Evolutionary conservation across 2,329 filamentous ascomycete genomes (phyloP), one percentile per base, ranked within the genome.

Genomic region (Acrocalymma vagum): DNA sequence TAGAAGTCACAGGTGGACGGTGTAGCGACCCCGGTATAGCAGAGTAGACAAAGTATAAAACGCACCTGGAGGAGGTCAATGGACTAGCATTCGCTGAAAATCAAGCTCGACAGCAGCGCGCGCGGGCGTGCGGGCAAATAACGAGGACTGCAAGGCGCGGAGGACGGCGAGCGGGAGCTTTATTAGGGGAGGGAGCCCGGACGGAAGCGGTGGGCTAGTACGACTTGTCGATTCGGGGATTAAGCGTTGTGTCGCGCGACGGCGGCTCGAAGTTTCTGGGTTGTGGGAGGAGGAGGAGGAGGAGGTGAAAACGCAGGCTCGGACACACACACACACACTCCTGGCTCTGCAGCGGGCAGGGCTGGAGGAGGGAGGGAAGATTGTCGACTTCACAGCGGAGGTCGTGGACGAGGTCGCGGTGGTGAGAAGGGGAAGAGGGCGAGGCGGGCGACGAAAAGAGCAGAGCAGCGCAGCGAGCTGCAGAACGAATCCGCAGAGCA

Each of bases 371-470:
- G n/a, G n/a, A n/a, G n/a, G 32, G 42, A 30, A 22, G 20, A 40
- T 65, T 46, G 52, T 54, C 61, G 61, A 65, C 62, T 58, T 60
- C 58, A 58, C 60, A 58, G 56, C 53, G 57, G 55, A 57, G 37
- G 60, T 51, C 54, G 58, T 56, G 52, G 47, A 45, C 42, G 44
- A n/a, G n/a, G n/a, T n/a, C n/a, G n/a, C n/a, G n/a, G n/a, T 42
- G 47, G 22, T 15, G 44, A 45, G 34, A 24, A 38, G 46, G 38
- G 32, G 41, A 36, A 39, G 38, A 36, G 32, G 36, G n/a, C n/a
- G n/a, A n/a, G n/a, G n/a, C n/a, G n/a, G n/a, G n/a, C n/a, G n/a
- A n/a, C n/a, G n/a, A n/a, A n/a, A n/a, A n/a, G n/a, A n/a, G n/a
- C n/a, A n/a, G n/a, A n/a, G n/a, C 51, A 44, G 48, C 38, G 38